Evolutionary conservation across 352 stramenopile genomes (phyloP), one percentile per base, ranked within the genome.

Genomic region (Phytophthora pini): DNA sequence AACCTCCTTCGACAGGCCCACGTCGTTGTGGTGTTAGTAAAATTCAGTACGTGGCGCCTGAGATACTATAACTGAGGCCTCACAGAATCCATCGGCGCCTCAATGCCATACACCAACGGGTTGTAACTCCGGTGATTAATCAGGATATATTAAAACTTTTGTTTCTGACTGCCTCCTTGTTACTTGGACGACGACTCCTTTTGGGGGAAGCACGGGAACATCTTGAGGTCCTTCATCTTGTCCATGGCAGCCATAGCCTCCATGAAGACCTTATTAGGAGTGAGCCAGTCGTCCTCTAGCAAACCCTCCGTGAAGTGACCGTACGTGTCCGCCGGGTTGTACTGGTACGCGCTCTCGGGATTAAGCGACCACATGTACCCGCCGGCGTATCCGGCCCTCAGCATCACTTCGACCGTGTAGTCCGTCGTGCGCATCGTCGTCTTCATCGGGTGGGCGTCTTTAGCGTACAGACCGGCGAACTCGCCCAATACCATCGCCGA

Each of bases 341-440:
- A 89, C 61, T 87, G 71, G 72, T 89, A 90, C 50, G 76, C 84
- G 51, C 75, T 87, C 63, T 90, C 82, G 0, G 84, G 80, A 31
- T 91, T 90, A 5, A 90, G 63, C 8, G 82, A 90, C 80, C 82
- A 92, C 82, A 92, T 90, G 68, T 88, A 92, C 7, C 78, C 82
- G 5, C 82, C 78, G 0, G 79, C 80, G 39, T 85, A 85, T 0
- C 68, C 68, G 0, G 70, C 56, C 29, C 87, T 66, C 4, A 88
- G n/a, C 70, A 89, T 86, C 6, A 83, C 61, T 15, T 88, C 56
- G 31, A 92, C 80, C 4, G 81, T 85, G 17, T 71, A 82, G 58
- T 93, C 84, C 1, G 79, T 91, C 17, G 76, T 78, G 27, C 83
- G 81, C 54, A 81, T 82, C 0, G 77, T 92, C 8, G 80, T 92